These are phyloP conservation scores for Cyclotella kingstonii DNA, from an alignment of 108 stramenopile species.

Conservation along the genomic window DNA sequence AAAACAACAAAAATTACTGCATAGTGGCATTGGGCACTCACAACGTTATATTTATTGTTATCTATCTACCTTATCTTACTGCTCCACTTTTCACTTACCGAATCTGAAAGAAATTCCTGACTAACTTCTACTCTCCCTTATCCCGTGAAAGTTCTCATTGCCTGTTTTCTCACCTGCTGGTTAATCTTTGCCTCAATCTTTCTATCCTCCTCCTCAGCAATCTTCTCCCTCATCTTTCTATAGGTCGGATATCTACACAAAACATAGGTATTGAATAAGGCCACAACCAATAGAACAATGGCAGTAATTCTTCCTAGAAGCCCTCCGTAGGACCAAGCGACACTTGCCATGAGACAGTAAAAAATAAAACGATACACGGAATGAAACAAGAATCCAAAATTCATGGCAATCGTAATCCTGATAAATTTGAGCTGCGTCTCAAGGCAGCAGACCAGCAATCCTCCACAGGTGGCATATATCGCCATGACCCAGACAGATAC, in stretches of 20 bases:
- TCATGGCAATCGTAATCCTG: conserved; percentile 82
- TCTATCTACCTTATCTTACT: too few species aligned
- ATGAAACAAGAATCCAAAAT: conserved; percentile 88
- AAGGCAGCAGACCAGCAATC: conserved; percentile 77
- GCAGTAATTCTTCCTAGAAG: conserved; percentile 61
- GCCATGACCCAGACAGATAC: conserved; percentile 66
- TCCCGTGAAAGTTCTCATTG: conserved; percentile 49
- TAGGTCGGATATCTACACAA: conserved; percentile 80
- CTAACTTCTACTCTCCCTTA: conserved; percentile 9
- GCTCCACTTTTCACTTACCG: not conserved
- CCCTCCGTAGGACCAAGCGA: conserved; percentile 59
- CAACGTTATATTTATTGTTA: too few species aligned
- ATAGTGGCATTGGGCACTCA: too few species aligned
- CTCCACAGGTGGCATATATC: conserved; percentile 76
- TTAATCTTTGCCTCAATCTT: conserved; percentile 82
- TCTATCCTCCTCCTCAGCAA: conserved; percentile 87
- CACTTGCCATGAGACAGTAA: conserved; percentile 71
- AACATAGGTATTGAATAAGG: conserved; percentile 81
- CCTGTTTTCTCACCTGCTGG: conserved; percentile 78
- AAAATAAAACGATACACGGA: conserved; percentile 77
- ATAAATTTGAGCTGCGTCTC: conserved; percentile 89
- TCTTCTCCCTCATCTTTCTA: conserved; percentile 76
- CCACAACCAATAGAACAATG: conserved; percentile 49
- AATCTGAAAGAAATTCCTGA: not conserved
- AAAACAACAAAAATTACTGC: too few species aligned